phyloP scores from a whole-genome alignment of 768 basidiomycete genomes.

The Podaxis pistillaris region DNA sequence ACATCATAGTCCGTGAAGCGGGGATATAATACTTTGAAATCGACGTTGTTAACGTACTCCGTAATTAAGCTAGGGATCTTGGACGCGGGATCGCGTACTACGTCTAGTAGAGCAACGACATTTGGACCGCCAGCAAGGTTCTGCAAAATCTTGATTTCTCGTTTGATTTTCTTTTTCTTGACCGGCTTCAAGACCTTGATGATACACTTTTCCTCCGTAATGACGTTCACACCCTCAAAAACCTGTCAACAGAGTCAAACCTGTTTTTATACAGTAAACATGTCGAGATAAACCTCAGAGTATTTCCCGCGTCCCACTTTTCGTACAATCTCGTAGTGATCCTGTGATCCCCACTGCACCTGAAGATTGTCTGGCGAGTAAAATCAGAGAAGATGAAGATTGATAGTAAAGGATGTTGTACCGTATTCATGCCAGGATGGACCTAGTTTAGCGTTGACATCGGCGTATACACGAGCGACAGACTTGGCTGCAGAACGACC shows the following conservation, averaged over 20 bases:
- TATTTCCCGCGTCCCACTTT: conserved; percentile 97
- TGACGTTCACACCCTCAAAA: conserved; percentile 91
- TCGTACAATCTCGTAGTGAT: conserved; percentile 96
- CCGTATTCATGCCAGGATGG: conserved; percentile 97
- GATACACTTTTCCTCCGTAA: conserved; percentile 92
- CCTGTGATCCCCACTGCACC: conserved; percentile 97
- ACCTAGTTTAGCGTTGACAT: conserved; percentile 86
- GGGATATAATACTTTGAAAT: conserved; percentile 95
- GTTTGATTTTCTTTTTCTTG: conserved; percentile 99
- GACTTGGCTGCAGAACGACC: conserved; percentile 73
- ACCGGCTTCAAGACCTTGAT: conserved; percentile 99
- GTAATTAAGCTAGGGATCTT: conserved; percentile 97
- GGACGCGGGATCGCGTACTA: conserved; percentile 92
- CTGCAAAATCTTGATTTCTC: conserved; percentile 97
- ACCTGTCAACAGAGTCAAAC: conserved; percentile 46
- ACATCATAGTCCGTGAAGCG: conserved; percentile 96
- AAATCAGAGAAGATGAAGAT: conserved; percentile 22
- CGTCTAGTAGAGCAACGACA: conserved; percentile 88
- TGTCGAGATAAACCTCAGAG: conserved; percentile 64
- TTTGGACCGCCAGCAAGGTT: conserved; percentile 97
- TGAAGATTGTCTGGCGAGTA: conserved; percentile 78
- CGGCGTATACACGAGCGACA: conserved; percentile 82
- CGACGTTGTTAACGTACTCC: conserved; percentile 97
- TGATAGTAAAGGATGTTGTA: conserved; percentile 32
- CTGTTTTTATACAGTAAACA: conserved; percentile 13